Conservation (phyloP, 2,329 filamentous ascomycete genomes). For the Salinomyces thailandicus region DNA sequence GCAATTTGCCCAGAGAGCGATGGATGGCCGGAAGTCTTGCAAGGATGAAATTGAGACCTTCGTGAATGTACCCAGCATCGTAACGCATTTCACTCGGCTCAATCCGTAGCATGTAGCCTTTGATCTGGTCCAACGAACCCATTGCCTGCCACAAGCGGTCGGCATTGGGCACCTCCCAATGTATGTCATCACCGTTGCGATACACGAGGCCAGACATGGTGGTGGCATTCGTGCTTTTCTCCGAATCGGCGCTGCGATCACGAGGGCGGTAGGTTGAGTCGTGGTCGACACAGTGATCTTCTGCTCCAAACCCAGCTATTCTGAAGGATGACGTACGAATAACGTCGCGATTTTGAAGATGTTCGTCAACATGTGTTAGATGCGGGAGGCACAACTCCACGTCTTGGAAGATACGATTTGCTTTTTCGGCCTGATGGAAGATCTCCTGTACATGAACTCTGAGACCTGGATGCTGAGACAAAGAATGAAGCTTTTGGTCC, state of each 20-base stretch:
- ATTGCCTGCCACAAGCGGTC: slow-evolving; percentile 3
- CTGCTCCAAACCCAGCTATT: slow-evolving; percentile 25
- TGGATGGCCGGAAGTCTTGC: slow-evolving; percentile 7
- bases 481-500: slow-evolving; percentile 29
- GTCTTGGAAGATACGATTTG: slow-evolving; percentile 10
- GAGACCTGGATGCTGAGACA: slow-evolving; percentile 35
- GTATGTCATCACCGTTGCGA: not conserved
- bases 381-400: not conserved
- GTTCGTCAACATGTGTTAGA: slow-evolving; percentile 5
- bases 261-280: slow-evolving; percentile 19
- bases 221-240: slow-evolving; percentile 2
- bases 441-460: slow-evolving; percentile 15
- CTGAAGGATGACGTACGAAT: slow-evolving; percentile 25
- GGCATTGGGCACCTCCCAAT: slow-evolving; percentile 1
- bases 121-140: not conserved
- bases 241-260: slow-evolving; percentile 4
- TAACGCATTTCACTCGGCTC: slow-evolving; percentile 5
- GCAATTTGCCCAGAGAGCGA: slow-evolving; percentile 5
- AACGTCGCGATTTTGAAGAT: slow-evolving; percentile 21
- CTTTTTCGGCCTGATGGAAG: slow-evolving; percentile 14
- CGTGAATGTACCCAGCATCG: slow-evolving; percentile 5
- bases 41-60: slow-evolving; percentile 2
- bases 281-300: slow-evolving; percentile 12
- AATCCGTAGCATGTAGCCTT: not conserved
- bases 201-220: slow-evolving; percentile 4